Evolutionary conservation across 148 eudicot genomes (phyloP).

Genomic region (Amaranthus cruentus): DNA sequence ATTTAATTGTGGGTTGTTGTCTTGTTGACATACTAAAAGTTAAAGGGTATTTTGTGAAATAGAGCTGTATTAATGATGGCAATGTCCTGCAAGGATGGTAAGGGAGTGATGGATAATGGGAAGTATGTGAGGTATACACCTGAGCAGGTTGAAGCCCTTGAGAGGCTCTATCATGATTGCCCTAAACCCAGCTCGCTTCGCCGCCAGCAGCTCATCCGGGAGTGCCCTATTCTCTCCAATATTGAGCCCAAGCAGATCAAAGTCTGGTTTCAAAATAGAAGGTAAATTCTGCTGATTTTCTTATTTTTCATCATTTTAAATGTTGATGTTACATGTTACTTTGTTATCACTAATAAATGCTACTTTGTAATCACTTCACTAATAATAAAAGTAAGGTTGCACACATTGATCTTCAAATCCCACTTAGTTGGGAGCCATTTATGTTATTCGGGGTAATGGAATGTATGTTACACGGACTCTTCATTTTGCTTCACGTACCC

Average conservation of each 20-base stretch:
- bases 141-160: conserved; percentile 99
- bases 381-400: too few species aligned
- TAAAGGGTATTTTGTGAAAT: conserved; percentile 20
- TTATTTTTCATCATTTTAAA: neutral
- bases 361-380: neutral
- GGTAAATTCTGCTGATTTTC: conserved; percentile 31
- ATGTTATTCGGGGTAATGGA: too few species aligned
- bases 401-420: too few species aligned
- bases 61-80: conserved; percentile 45
- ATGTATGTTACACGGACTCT: too few species aligned
- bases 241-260: conserved; percentile 95
- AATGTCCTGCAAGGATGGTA: conserved; percentile 90
- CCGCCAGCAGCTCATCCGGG: conserved; percentile 90
- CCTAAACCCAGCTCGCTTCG: conserved; percentile 93
- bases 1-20: conserved; percentile 2
- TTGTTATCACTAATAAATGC: neutral
- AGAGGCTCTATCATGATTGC: conserved; percentile 91
- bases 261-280: conserved; percentile 95
- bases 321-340: neutral
- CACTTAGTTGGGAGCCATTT: too few species aligned
- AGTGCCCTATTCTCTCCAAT: conserved; percentile 79
- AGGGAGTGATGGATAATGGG: conserved; percentile 72
- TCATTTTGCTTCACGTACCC: too few species aligned
- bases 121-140: conserved; percentile 94
- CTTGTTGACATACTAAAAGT: neutral